phyloP scores from a whole-genome alignment of 495 filamentous ascomycete species.

The Penicillium verhagenii region DNA sequence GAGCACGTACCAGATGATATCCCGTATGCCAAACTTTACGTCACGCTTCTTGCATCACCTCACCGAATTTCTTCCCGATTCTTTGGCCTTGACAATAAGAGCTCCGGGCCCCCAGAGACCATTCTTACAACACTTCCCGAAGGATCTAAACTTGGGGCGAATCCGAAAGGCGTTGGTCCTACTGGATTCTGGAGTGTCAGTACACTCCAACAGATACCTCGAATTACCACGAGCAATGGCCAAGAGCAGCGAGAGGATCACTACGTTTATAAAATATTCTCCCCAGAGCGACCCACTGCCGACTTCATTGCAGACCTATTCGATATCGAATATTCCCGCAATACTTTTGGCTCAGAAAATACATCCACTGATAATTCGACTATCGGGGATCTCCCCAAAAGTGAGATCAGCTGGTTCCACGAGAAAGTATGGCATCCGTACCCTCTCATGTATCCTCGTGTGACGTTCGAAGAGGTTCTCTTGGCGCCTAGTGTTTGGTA shows the following conservation, averaged over 20 bases:
- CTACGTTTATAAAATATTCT: constrained; percentile 96
- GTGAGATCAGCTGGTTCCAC: constrained; percentile 76
- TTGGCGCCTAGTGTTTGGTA: constrained; percentile 73
- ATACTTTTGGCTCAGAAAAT: constrained; percentile 7
- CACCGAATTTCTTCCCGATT: constrained; percentile 62
- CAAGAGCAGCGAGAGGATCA: constrained; percentile 48
- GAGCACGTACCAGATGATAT: constrained; percentile 63
- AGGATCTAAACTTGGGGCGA: constrained; percentile 47
- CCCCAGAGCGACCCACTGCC: constrained; percentile 62
- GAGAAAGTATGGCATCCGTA: constrained; percentile 79
- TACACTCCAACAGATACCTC: constrained; percentile 62
- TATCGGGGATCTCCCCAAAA: constrained; percentile 35
- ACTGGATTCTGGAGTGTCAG: constrained; percentile 87
- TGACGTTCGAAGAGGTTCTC: constrained; percentile 81
- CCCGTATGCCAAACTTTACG: constrained; percentile 79
- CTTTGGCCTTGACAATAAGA: constrained; percentile 62
- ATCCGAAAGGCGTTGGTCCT: constrained; percentile 59
- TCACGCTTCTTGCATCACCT: constrained; percentile 84
- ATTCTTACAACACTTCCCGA: constrained; percentile 82
- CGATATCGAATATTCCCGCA: constrained; percentile 24
- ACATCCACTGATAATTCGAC: constrained; percentile 19
- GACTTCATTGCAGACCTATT: constrained; percentile 57
- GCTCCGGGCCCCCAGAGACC: constrained; percentile 58
- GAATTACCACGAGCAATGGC: constrained; percentile 46
- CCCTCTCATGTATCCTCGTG: constrained; percentile 75